Conservation (phyloP, 164 flowering plant species). For the Buxus sempervirens region DNA sequence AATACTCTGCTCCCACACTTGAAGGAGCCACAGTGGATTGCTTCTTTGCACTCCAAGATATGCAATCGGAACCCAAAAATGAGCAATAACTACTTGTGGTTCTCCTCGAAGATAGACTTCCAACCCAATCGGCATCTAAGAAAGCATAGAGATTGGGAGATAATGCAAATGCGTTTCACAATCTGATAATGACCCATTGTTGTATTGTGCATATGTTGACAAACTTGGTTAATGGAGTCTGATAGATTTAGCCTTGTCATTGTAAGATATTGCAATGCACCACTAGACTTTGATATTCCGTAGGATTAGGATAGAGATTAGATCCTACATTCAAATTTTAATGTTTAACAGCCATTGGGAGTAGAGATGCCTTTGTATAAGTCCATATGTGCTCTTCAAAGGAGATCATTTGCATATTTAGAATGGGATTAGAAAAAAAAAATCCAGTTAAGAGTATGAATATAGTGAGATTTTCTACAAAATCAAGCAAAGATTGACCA, state of each 20-base stretch:
- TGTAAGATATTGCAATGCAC: background rate
- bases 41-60: too few species aligned
- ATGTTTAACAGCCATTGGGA: background rate
- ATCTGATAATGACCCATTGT: background rate
- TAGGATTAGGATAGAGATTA: background rate
- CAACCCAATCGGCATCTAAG: too few species aligned
- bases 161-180: background rate
- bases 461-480: too few species aligned
- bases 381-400: background rate
- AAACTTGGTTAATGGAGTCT: background rate
- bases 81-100: too few species aligned
- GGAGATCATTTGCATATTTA: background rate
- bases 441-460: background rate
- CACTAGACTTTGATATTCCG: background rate
- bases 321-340: background rate
- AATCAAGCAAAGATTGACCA: too few species aligned
- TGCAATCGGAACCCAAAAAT: too few species aligned
- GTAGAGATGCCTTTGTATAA: background rate
- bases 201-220: background rate
- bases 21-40: too few species aligned
- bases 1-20: too few species aligned
- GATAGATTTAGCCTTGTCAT: background rate
- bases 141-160: too few species aligned
- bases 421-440: background rate
- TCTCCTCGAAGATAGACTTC: too few species aligned